Conservation (phyloP, 2,329 filamentous ascomycete genomes). For the Aspergillus clavatus region DNA sequence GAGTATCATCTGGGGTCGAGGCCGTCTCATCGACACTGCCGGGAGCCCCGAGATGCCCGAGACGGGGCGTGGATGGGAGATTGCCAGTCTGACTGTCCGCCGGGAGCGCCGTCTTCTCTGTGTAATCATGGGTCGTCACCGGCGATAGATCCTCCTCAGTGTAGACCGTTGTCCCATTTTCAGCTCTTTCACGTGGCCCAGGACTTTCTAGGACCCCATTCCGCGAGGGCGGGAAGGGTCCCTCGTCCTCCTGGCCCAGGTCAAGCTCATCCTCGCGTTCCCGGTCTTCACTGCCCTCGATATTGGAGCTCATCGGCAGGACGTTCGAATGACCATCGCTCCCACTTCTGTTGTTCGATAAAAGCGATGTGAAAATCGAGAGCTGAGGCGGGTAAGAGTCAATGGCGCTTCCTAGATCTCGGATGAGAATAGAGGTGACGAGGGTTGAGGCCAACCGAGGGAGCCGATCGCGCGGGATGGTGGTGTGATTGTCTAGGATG, state of each 20-base stretch:
- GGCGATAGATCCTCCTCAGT: slow-evolving; percentile 26
- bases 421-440: too few species aligned
- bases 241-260: slow-evolving; percentile 39
- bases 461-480: too few species aligned
- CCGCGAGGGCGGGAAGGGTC: slow-evolving; percentile 26
- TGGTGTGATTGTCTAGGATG: too few species aligned
- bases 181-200: slow-evolving; percentile 14
- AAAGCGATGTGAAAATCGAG: background rate
- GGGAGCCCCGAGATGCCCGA: slow-evolving; percentile 14
- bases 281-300: slow-evolving; percentile 58
- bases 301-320: slow-evolving; percentile 65
- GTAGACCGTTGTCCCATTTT: slow-evolving; percentile 16
- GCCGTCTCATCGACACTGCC: slow-evolving; percentile 60
- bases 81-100: slow-evolving; percentile 17
- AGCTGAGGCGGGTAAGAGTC: background rate
- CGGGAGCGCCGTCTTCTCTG: slow-evolving; percentile 14
- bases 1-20: slow-evolving; percentile 77
- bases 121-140: slow-evolving; percentile 21
- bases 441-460: too few species aligned
- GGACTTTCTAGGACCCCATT: slow-evolving; percentile 22
- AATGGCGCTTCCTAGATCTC: background rate
- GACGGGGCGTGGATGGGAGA: slow-evolving; percentile 20
- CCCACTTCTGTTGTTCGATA: slow-evolving; percentile 20
- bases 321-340: slow-evolving; percentile 51
- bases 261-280: slow-evolving; percentile 52